Percentiles rank a stretch among this genome's conserved stretches.
Evolutionary conservation across 2,329 filamentous ascomycete species (phyloP).

Genomic region (Colletotrichum sp.): DNA sequence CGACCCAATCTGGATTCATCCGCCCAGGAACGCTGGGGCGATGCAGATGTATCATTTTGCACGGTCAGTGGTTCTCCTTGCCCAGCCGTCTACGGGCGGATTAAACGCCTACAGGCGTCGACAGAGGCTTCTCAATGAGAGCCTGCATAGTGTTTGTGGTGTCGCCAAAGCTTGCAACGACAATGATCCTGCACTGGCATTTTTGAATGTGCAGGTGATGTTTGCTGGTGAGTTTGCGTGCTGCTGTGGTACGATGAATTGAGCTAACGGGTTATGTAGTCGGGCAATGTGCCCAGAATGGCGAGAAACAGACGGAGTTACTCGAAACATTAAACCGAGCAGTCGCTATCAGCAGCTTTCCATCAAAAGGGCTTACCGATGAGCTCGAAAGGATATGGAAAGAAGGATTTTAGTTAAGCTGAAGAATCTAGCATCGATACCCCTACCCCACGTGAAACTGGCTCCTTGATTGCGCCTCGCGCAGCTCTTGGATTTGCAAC

Average conservation of each 20-base stretch:
- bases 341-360: not conserved
- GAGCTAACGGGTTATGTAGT: not conserved
- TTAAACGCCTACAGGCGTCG: constrained; percentile 45
- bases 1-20: constrained; percentile 52
- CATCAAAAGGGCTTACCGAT: not conserved
- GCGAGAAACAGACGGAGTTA: not conserved
- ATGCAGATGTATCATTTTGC: constrained; percentile 57
- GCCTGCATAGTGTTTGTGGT: constrained; percentile 40
- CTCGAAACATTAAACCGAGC: not conserved
- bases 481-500: too few relatives aligned
- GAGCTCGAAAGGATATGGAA: not conserved
- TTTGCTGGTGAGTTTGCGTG: not conserved
- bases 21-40: constrained; percentile 47
- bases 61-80: constrained; percentile 44
- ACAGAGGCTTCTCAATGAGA: constrained; percentile 12
- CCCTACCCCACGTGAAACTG: accelerated
- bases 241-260: too few relatives aligned
- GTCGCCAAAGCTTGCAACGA: constrained; percentile 27
- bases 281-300: constrained; percentile 6
- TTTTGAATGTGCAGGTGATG: constrained; percentile 10
- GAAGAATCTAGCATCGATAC: not conserved
- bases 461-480: not conserved
- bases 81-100: not conserved
- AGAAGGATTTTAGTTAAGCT: not conserved
- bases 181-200: not conserved